Percentiles rank a stretch among this genome's conserved stretches.
Conservation (phyloP, 148 eudicot genomes). For the Rhododendron molle region DNA sequence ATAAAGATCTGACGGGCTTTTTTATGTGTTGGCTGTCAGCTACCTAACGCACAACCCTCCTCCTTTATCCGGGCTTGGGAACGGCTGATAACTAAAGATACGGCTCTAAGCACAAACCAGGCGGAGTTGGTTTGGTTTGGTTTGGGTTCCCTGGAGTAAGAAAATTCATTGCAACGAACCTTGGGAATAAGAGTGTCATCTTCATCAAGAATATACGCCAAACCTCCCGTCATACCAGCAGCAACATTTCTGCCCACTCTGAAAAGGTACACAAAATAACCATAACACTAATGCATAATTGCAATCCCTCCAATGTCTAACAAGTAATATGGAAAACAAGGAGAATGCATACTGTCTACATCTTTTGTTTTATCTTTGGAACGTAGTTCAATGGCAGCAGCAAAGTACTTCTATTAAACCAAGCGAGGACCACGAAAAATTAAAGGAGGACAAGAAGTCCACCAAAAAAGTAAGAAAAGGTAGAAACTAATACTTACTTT, state of each 20-base stretch:
- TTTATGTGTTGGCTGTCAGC: too few species aligned
- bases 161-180: conserved; percentile 34
- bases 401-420: neutral
- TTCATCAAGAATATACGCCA: conserved; percentile 90
- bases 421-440: neutral
- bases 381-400: neutral
- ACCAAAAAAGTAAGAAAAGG: neutral
- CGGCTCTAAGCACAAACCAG: too few species aligned
- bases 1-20: too few species aligned
- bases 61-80: too few species aligned
- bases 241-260: conserved; percentile 99
- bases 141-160: neutral
- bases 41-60: too few species aligned
- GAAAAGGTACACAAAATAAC: conserved; percentile 14
- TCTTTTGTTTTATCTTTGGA: neutral
- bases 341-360: neutral
- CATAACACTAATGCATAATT: neutral
- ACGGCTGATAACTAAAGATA: too few species aligned
- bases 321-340: neutral
- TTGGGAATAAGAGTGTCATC: conserved; percentile 90
- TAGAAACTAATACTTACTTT: conserved; percentile 50
- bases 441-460: neutral
- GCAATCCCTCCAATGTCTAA: neutral
- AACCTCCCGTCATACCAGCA: conserved; percentile 99
- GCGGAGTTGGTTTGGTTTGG: too few species aligned